These are phyloP conservation scores for Eucalyptus cloeziana DNA, from an alignment of 345 rosid genomes.

Conservation along the genomic window DNA sequence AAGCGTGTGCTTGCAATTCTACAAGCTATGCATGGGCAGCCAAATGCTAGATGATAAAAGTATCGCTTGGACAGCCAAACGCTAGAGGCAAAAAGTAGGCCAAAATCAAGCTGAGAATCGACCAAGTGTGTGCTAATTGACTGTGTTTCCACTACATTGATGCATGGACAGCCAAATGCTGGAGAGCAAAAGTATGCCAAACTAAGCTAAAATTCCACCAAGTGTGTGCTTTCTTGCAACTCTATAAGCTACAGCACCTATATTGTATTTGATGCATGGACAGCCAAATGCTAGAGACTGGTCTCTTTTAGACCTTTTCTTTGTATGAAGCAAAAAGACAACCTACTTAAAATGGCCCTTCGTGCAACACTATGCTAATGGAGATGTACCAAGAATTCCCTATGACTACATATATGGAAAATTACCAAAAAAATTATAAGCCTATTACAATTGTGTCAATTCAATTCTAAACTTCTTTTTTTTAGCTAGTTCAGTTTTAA, in stretches of 20 bases:
- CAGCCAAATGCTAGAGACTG: neutral
- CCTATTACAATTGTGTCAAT: fast-evolving
- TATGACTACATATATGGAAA: fast-evolving
- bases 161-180: neutral
- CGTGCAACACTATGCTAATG: neutral
- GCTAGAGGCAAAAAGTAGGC: neutral
- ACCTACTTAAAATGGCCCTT: neutral
- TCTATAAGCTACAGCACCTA: neutral
- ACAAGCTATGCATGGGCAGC: neutral
- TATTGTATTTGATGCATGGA: neutral
- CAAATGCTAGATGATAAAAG: neutral
- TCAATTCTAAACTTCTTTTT: neutral
- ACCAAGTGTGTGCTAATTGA: neutral
- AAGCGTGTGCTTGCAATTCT: neutral
- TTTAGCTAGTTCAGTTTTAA: fast-evolving
- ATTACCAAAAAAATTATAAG: neutral
- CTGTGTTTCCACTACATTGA: neutral
- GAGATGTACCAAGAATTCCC: neutral
- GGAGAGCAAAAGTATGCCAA: neutral
- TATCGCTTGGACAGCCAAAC: neutral
- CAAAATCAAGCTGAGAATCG: neutral
- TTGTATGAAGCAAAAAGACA: neutral
- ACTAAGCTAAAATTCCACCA: neutral
- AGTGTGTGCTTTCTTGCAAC: neutral
- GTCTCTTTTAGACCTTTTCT: neutral